Evolutionary conservation across 352 stramenopile genomes (phyloP).

Genomic region (Phytophthora fragariae): DNA sequence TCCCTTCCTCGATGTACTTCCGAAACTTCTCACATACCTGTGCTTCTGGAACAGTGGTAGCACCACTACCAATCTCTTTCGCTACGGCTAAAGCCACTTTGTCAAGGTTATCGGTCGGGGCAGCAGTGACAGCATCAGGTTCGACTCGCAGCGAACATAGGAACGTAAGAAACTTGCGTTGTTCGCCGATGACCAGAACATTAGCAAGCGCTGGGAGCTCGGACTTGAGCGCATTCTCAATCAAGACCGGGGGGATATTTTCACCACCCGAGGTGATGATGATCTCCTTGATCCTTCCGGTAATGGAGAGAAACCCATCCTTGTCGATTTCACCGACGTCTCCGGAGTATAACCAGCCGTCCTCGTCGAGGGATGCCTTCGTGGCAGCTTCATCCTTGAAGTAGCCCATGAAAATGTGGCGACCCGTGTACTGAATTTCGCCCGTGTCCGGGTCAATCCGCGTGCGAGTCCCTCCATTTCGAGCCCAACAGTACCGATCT

Average conservation of each 20-base stretch:
- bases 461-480: conserved; percentile 61
- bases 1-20: conserved; percentile 77
- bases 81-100: conserved; percentile 67
- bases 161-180: conserved; percentile 91
- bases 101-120: conserved; percentile 78
- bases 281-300: conserved; percentile 94
- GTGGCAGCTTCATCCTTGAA: conserved; percentile 66
- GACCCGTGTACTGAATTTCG: conserved; percentile 73
- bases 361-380: conserved; percentile 60
- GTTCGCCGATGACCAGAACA: conserved; percentile 92
- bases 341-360: conserved; percentile 93
- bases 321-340: conserved; percentile 88
- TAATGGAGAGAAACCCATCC: conserved; percentile 92
- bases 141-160: conserved; percentile 85
- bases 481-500: conserved; percentile 84
- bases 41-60: conserved; percentile 85
- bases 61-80: conserved; percentile 63
- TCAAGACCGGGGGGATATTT: conserved; percentile 91
- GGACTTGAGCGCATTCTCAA: conserved; percentile 90
- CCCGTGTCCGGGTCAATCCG: conserved; percentile 53
- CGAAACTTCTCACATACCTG: conserved; percentile 72
- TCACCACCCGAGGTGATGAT: conserved; percentile 94
- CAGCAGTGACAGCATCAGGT: conserved; percentile 58
- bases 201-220: conserved; percentile 84
- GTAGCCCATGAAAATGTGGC: conserved; percentile 83